These are phyloP conservation scores for Ceratocystis cubensis DNA, from an alignment of 2,329 filamentous ascomycete genomes.

Conservation along the genomic window DNA sequence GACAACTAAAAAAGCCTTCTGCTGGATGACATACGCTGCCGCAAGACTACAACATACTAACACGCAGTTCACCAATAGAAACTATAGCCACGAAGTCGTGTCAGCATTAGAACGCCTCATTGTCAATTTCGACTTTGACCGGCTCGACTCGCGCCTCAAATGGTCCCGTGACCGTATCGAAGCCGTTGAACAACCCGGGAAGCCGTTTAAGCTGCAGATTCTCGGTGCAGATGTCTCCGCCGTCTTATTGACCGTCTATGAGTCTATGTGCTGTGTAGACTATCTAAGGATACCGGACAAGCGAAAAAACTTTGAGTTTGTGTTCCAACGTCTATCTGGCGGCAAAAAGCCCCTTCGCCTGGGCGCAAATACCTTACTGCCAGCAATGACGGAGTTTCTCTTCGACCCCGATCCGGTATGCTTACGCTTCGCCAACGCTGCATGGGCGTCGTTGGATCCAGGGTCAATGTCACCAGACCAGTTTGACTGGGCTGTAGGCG, in stretches of 20 bases:
- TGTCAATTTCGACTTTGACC: constrained; percentile 46
- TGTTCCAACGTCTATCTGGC: constrained; percentile 65
- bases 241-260: constrained; percentile 71
- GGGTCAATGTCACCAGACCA: constrained; percentile 53
- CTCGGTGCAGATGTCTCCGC: constrained; percentile 39
- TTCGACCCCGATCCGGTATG: constrained; percentile 58
- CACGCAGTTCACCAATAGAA: constrained; percentile 24
- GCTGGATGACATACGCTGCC: not conserved
- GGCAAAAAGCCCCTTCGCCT: constrained; percentile 68
- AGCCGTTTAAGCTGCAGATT: constrained; percentile 34
- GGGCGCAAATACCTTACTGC: constrained; percentile 57
- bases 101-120: constrained; percentile 43
- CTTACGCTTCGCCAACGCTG: constrained; percentile 52
- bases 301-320: constrained; percentile 57
- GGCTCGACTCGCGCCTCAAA: constrained; percentile 48
- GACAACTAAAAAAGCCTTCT: not conserved
- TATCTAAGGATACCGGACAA: constrained; percentile 51
- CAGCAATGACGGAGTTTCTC: constrained; percentile 73
- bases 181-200: constrained; percentile 11
- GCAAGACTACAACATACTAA: not conserved
- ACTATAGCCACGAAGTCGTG: constrained; percentile 40
- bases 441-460: constrained; percentile 54
- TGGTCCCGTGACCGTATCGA: constrained; percentile 32
- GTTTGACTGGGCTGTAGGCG: constrained; percentile 78
- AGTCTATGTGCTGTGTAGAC: constrained; percentile 71